Percentiles rank a stretch among this genome's conserved stretches.
Evolutionary conservation across 768 basidiomycete genomes (phyloP).

Genomic region (Sutorius australiensis): DNA sequence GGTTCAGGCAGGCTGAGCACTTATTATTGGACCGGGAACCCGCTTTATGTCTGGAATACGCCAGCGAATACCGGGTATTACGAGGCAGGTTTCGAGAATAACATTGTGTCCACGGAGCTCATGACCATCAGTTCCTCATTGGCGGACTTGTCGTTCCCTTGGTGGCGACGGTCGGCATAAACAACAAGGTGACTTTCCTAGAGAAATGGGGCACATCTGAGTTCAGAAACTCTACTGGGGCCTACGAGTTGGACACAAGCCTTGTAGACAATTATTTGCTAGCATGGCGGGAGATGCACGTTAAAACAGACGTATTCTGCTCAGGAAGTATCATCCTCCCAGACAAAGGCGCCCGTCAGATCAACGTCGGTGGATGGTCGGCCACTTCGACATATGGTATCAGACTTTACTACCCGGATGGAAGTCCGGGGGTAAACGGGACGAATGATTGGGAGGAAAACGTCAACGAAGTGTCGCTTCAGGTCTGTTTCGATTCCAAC

Average conservation of each 20-base stretch:
- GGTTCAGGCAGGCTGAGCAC: slow-evolving; percentile 49
- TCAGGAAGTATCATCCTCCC: slow-evolving; percentile 70
- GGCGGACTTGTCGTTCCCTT: slow-evolving; percentile 67
- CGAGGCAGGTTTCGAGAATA: slow-evolving; percentile 44
- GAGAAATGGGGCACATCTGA: slow-evolving; percentile 70
- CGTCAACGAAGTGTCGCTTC: slow-evolving; percentile 49
- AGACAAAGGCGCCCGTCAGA: slow-evolving; percentile 53
- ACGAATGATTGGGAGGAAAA: slow-evolving; percentile 84
- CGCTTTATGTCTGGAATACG: slow-evolving; percentile 58
- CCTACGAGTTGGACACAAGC: slow-evolving; percentile 71
- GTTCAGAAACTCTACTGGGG: slow-evolving; percentile 67
- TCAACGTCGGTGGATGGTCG: slow-evolving; percentile 51
- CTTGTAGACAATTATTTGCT: slow-evolving; percentile 40
- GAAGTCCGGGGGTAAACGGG: slow-evolving; percentile 61
- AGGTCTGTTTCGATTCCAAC: slow-evolving; percentile 38
- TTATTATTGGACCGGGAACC: slow-evolving; percentile 49
- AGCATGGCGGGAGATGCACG: slow-evolving; percentile 75
- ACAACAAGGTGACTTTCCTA: slow-evolving; percentile 77
- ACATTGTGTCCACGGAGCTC: no score
- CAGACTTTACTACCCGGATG: slow-evolving; percentile 69
- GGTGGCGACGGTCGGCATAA: slow-evolving; percentile 71
- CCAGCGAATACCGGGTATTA: slow-evolving; percentile 66
- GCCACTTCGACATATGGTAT: slow-evolving; percentile 68
- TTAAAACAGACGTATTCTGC: slow-evolving; percentile 78
- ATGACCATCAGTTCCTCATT: slow-evolving; percentile 27